These are phyloP conservation scores for Thermochaetoides thermophila DNA, from an alignment of 495 filamentous ascomycete genomes.

Conservation along the genomic window DNA sequence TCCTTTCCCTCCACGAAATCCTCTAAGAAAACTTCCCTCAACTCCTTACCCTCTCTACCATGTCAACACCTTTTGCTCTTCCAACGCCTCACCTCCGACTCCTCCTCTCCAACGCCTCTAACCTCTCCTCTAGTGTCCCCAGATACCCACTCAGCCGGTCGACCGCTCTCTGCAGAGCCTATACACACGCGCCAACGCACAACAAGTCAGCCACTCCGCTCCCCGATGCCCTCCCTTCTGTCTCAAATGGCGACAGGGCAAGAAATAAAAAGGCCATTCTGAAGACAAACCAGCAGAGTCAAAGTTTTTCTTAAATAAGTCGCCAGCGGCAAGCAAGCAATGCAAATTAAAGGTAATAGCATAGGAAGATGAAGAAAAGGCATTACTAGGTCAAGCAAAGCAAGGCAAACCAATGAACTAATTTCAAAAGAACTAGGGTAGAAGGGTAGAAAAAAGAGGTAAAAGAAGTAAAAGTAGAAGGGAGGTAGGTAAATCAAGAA, in stretches of 20 bases:
- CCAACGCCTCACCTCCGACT: too few relatives aligned
- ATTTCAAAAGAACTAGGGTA: background rate
- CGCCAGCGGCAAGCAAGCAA: too few relatives aligned
- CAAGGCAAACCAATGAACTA: slow-evolving; percentile 1
- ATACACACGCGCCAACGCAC: slow-evolving; percentile 9
- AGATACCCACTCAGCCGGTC: slow-evolving; percentile 76
- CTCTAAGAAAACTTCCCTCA: too few relatives aligned
- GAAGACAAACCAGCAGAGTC: too few relatives aligned
- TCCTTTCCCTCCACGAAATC: too few relatives aligned
- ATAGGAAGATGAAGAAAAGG: background rate
- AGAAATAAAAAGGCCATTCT: too few relatives aligned
- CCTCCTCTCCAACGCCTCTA: slow-evolving; percentile 48
- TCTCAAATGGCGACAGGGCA: too few relatives aligned
- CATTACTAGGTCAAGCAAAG: slow-evolving; percentile 1
- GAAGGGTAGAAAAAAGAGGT: slow-evolving; percentile 2
- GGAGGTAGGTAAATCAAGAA: slow-evolving; percentile 1
- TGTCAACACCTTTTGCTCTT: slow-evolving; percentile 20
- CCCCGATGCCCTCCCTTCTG: too few relatives aligned
- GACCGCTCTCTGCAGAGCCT: slow-evolving; percentile 82
- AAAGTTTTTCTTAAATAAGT: too few relatives aligned
- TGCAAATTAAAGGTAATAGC: background rate
- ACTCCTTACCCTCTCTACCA: slow-evolving; percentile 1
- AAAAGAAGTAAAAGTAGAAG: background rate
- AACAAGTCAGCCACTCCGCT: slow-evolving; percentile 11
- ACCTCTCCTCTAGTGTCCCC: slow-evolving; percentile 62